Base-by-base conservation (phyloP, 2,329 filamentous ascomycete species). In the Rhynchosporium agropyri region DNA sequence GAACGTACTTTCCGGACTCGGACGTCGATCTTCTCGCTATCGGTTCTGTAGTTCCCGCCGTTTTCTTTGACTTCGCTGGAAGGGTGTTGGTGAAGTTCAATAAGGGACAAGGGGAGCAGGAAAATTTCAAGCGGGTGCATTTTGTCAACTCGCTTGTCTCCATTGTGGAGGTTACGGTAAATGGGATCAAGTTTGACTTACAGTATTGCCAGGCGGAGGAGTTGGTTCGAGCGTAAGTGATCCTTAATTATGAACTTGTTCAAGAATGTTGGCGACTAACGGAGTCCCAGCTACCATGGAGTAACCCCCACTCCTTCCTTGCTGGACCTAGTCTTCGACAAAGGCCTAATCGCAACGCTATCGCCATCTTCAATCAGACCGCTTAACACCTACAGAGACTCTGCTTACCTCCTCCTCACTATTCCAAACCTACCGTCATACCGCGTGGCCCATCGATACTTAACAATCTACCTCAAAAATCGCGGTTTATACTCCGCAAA, bases 11-110 rank as follows among this genome's bases (percentile, higher is more conserved):
- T 31, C 2, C 69, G 84, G 83, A 3, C 76, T 90, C 3, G 83
- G 82, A 89, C 67, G 79, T 90, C 6, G 86, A 90, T 73, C 86
- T 85, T 68, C 78, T 90, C 5, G 88, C 82, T 67, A 83, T 90
- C 48, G 66, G 64, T 4, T 40, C 56, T 29, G 60, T 64, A n/a
- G 28, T 45, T n/a, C 63, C 64, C 31, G 40, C 43, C 45, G 31
- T 60, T 3, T 68, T 68, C 51, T 67, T 68, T 31, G 59, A 65
- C 10, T 10, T 46, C 26, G 65, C 63, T 13, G 42, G 51, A 13
- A 48, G 42, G 1, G 40, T 56, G n/a, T 55, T 68, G 6, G 20
- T 43, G n/a, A 38, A 31, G 31, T n/a, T 65, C 1, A 29, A 56
- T 33, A 15, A 10, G 9, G 15, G 28, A 33, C 28, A 56, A 3